Percentiles rank a stretch among this genome's conserved stretches.
These are phyloP conservation scores for Waltiozyma solani DNA, from an alignment of 1,139 yeast species.

Conservation along the genomic window DNA sequence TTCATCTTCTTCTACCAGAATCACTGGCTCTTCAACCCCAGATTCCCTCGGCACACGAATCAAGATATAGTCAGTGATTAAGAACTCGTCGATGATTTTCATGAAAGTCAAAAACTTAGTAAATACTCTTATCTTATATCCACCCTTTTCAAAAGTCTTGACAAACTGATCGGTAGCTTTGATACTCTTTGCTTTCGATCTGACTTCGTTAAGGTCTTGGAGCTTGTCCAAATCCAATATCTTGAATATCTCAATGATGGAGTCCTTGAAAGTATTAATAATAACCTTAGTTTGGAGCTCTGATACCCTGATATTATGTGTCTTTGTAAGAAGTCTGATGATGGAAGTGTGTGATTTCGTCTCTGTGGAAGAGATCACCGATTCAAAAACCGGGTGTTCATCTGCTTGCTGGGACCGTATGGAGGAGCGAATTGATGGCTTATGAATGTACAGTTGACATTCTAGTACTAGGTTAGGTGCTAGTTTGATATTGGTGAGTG, in stretches of 20 bases:
- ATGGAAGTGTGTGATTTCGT: conserved; percentile 12
- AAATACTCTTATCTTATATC: background rate
- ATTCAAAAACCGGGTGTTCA: conserved; percentile 6
- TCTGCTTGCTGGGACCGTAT: background rate
- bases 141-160: background rate
- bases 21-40: background rate
- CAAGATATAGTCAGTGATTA: conserved; percentile 3
- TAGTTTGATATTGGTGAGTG: background rate
- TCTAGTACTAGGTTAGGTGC: background rate
- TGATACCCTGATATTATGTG: background rate
- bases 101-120: background rate
- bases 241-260: background rate
- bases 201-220: background rate
- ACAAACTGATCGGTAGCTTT: background rate
- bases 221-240: background rate
- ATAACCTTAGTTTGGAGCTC: background rate
- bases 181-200: background rate
- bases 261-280: background rate
- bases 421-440: background rate
- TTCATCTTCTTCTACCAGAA: conserved; percentile 2
- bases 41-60: conserved; percentile 1
- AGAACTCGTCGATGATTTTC: background rate
- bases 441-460: background rate
- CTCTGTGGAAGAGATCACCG: conserved; percentile 12
- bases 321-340: conserved; percentile 4